Evolutionary conservation across 257 asterid species (phyloP).

Genomic region (Penstemon barbatus): DNA sequence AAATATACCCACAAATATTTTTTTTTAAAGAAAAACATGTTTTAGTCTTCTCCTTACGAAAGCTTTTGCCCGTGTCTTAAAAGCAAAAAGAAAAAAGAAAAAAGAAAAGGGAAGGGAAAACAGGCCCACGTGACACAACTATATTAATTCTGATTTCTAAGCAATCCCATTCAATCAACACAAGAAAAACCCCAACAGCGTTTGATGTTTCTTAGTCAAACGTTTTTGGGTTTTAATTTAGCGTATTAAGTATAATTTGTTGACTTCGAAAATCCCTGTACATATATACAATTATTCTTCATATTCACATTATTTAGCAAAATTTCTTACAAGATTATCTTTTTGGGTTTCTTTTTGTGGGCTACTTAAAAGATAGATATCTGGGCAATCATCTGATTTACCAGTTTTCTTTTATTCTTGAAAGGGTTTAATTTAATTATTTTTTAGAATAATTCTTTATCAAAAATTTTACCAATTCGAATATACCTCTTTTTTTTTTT

Average conservation of each 20-base stretch:
- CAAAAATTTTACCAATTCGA: slow-evolving; percentile 16
- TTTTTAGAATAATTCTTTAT: slow-evolving; percentile 2
- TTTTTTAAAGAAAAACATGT: not conserved
- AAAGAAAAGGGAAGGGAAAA: slow-evolving; percentile 4
- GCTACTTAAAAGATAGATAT: slow-evolving; percentile 13
- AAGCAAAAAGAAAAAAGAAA: not conserved
- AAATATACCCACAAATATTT: too few species aligned
- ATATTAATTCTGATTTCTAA: not conserved
- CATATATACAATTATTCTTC: slow-evolving; percentile 13
- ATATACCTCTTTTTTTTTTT: slow-evolving; percentile 29
- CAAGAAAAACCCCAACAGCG: slow-evolving; percentile 38
- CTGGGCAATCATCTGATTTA: slow-evolving; percentile 19
- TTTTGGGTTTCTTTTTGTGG: slow-evolving; percentile 27
- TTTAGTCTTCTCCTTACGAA: slow-evolving; percentile 19
- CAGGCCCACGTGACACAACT: slow-evolving; percentile 36
- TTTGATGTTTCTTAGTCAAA: slow-evolving; percentile 61
- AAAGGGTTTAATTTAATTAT: slow-evolving; percentile 3
- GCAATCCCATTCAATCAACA: slow-evolving; percentile 29
- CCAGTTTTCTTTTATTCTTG: slow-evolving; percentile 28
- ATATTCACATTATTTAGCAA: slow-evolving; percentile 5
- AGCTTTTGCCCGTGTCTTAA: slow-evolving; percentile 24
- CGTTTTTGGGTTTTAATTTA: slow-evolving; percentile 39
- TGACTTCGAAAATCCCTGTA: slow-evolving; percentile 38
- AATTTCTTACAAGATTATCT: slow-evolving; percentile 21
- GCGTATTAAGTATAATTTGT: slow-evolving; percentile 12